Evolutionary conservation across 352 stramenopile genomes (phyloP).

Genomic region (Pythium biforme): DNA sequence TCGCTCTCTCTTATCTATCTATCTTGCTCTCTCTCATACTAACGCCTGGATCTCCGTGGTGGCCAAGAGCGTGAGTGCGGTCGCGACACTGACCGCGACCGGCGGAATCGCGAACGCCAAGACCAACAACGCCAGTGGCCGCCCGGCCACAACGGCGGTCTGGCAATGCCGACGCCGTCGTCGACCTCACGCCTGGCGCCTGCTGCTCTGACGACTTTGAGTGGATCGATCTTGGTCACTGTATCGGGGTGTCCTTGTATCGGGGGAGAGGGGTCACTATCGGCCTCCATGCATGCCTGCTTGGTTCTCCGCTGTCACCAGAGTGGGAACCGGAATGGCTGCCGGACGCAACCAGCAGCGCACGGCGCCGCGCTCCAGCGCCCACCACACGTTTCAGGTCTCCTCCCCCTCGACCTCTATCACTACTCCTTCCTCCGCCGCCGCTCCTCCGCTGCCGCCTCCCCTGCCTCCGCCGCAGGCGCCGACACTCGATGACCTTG

Average conservation of each 20-base stretch:
- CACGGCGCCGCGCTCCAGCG: slow-evolving; percentile 5
- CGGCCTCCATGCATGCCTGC: too few relatives aligned
- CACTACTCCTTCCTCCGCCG: not conserved
- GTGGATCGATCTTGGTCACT: too few relatives aligned
- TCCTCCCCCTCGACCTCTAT: not conserved
- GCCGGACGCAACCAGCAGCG: slow-evolving; percentile 8
- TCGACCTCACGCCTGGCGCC: too few relatives aligned
- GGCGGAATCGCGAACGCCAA: slow-evolving; percentile 12
- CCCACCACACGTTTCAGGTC: not conserved
- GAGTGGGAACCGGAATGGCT: not conserved
- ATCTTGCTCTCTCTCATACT: too few relatives aligned
- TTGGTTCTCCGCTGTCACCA: too few relatives aligned
- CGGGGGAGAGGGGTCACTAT: slow-evolving; percentile 16
- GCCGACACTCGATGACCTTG: slow-evolving; percentile 15
- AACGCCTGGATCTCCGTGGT: slow-evolving; percentile 30
- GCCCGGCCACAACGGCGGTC: too few relatives aligned
- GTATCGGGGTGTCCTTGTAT: too few relatives aligned
- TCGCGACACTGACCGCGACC: slow-evolving; percentile 18
- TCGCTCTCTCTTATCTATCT: too few relatives aligned
- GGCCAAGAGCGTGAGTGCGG: slow-evolving; percentile 23
- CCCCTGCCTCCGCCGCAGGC: slow-evolving; percentile 9
- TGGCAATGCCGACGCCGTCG: too few relatives aligned
- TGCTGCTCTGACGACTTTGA: too few relatives aligned
- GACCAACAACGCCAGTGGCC: not conserved
- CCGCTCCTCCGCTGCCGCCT: slow-evolving; percentile 16